Evolutionary conservation across 495 filamentous ascomycete species (phyloP).

Genomic region (Acidiella bohemica): DNA sequence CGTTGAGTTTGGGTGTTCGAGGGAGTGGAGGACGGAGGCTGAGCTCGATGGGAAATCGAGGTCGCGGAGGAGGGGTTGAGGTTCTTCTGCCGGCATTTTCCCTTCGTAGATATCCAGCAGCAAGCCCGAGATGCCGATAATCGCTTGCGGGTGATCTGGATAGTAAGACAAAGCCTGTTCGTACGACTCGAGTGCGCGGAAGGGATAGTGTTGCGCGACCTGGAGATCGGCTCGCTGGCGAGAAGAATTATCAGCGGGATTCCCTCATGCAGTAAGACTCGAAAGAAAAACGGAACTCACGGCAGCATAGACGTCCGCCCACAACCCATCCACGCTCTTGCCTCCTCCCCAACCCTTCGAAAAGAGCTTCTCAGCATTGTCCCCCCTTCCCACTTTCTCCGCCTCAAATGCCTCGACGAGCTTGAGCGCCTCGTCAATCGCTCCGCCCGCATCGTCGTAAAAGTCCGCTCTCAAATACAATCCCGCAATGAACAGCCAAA

Average conservation of each 20-base stretch:
- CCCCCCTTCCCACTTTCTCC: slow-evolving; percentile 40
- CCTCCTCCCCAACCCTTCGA: slow-evolving; percentile 58
- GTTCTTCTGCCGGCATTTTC: slow-evolving; percentile 36
- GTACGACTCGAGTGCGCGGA: slow-evolving; percentile 56
- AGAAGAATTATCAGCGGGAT: no score
- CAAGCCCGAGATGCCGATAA: slow-evolving; percentile 67
- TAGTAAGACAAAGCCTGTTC: slow-evolving; percentile 65
- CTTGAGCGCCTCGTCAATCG: slow-evolving; percentile 67
- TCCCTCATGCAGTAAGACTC: not conserved
- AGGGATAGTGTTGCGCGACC: slow-evolving; percentile 44
- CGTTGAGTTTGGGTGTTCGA: not conserved
- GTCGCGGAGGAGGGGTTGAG: slow-evolving; percentile 1
- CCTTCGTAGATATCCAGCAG: slow-evolving; percentile 75
- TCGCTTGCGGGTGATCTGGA: slow-evolving; percentile 65
- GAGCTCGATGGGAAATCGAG: not conserved
- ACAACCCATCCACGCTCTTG: slow-evolving; percentile 64
- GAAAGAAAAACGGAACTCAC: slow-evolving; percentile 31
- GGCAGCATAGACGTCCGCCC: slow-evolving; percentile 67
- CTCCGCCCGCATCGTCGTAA: slow-evolving; percentile 61
- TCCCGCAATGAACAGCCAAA: slow-evolving; percentile 80
- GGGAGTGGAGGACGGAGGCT: not conserved
- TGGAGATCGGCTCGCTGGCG: no score
- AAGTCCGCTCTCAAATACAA: slow-evolving; percentile 74
- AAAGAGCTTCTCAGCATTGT: slow-evolving; percentile 35
- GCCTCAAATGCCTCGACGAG: slow-evolving; percentile 43